Percentiles rank a stretch among this genome's conserved stretches.
Conservation (phyloP, 164 flowering plant species). For the Magnolia kwangsiensis region DNA sequence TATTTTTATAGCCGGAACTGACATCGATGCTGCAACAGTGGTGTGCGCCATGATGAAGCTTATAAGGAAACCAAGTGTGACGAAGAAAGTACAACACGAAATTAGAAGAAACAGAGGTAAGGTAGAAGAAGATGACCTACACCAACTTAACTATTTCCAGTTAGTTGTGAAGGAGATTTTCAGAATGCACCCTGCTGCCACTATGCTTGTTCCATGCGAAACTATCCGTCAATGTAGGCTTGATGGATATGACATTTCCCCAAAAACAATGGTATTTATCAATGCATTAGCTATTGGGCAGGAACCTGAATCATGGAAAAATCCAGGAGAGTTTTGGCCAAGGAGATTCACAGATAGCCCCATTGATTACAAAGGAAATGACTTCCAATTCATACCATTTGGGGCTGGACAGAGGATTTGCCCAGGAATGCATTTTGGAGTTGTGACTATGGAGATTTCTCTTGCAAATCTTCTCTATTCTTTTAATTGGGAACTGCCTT, state of each 20-base stretch:
- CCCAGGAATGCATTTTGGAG: too few species aligned
- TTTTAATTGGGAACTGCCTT: background rate
- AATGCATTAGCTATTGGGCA: background rate
- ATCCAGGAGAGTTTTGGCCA: background rate
- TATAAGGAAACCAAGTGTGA: too few species aligned
- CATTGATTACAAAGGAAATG: background rate
- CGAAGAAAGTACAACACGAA: too few species aligned
- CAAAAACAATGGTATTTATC: background rate
- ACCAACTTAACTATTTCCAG: background rate
- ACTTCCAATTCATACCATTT: background rate
- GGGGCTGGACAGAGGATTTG: background rate
- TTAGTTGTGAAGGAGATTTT: background rate
- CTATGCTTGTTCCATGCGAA: too few species aligned
- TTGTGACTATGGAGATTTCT: background rate
- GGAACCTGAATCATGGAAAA: background rate
- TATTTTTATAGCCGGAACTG: background rate
- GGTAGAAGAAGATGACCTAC: too few species aligned
- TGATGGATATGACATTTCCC: background rate
- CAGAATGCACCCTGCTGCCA: background rate
- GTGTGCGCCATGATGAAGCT: too few species aligned
- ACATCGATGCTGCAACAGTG: background rate
- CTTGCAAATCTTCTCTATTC: background rate
- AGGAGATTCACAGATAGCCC: background rate
- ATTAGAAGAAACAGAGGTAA: too few species aligned
- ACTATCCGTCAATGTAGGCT: too few species aligned